Evolutionary conservation across 2,329 filamentous ascomycete species (phyloP).

Genomic region (Exophiala phaeomuriformis): DNA sequence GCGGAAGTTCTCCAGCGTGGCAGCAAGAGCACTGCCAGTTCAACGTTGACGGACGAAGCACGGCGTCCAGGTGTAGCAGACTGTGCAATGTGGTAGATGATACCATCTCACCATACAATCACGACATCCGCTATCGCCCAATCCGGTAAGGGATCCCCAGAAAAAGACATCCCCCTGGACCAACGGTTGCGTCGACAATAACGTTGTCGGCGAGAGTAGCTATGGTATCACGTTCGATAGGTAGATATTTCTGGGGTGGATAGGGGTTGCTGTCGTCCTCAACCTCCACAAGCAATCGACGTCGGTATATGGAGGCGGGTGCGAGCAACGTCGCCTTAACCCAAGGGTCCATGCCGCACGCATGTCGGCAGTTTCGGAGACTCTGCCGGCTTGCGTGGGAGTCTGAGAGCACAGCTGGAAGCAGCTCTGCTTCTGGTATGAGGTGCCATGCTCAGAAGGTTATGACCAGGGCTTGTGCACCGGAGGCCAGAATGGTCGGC

Average conservation of each 20-base stretch:
- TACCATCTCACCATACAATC: constrained; percentile 12
- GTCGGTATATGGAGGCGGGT: not conserved
- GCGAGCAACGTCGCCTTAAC: not conserved
- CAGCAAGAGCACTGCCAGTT: not conserved
- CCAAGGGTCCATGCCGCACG: too few species aligned
- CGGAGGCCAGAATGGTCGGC: too few species aligned
- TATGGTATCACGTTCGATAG: not conserved
- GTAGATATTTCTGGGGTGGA: not conserved
- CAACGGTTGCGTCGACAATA: not conserved
- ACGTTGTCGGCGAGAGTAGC: not conserved
- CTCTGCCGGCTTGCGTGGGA: too few species aligned
- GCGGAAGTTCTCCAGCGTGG: too few species aligned
- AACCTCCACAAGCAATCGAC: not conserved
- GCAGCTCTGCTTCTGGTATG: too few species aligned
- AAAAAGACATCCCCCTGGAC: not conserved
- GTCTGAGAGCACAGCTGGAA: too few species aligned
- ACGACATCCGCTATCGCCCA: constrained; percentile 18
- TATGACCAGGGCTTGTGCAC: too few species aligned
- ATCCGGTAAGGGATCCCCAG: constrained; percentile 5
- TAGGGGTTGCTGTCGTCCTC: not conserved
- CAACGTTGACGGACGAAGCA: not conserved
- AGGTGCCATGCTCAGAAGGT: too few species aligned
- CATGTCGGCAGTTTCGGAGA: too few species aligned
- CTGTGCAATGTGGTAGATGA: constrained; percentile 3
- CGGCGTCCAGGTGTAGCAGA: not conserved